These are phyloP conservation scores for Colletotrichum costaricense DNA, from an alignment of 2,329 filamentous ascomycete genomes.

Conservation along the genomic window DNA sequence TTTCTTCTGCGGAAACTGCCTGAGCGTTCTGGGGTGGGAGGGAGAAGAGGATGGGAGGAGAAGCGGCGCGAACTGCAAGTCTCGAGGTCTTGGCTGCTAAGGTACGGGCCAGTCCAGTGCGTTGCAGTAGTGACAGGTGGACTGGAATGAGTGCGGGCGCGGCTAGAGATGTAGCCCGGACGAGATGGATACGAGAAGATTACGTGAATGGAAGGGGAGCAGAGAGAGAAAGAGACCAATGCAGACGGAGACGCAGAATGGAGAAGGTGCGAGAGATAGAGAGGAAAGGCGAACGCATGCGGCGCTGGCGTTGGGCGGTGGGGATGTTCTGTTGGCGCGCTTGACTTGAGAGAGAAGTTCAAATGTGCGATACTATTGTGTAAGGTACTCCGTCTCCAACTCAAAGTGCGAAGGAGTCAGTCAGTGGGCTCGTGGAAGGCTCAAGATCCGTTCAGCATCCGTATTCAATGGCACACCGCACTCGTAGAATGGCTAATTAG, in stretches of 20 bases:
- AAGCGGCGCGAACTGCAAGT: neutral
- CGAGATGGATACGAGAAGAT: neutral
- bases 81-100: constrained; percentile 3
- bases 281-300: constrained; percentile 16
- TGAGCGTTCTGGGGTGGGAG: constrained; percentile 29
- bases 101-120: constrained; percentile 1
- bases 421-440: constrained; percentile 3
- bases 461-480: neutral
- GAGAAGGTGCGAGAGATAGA: neutral
- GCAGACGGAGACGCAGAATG: neutral
- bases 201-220: neutral
- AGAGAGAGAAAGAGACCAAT: neutral
- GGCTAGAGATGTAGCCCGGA: neutral
- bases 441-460: neutral
- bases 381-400: neutral
- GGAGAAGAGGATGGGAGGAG: neutral
- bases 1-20: constrained; percentile 28
- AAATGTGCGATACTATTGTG: neutral
- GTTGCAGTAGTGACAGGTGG: constrained; percentile 20
- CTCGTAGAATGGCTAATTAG: neutral
- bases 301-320: constrained; percentile 23
- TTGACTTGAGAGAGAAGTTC: neutral
- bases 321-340: constrained; percentile 27
- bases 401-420: neutral
- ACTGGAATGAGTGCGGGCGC: constrained; percentile 18